Conservation (phyloP, 2,329 filamentous ascomycete genomes). For the Thielaviopsis cerberus region DNA sequence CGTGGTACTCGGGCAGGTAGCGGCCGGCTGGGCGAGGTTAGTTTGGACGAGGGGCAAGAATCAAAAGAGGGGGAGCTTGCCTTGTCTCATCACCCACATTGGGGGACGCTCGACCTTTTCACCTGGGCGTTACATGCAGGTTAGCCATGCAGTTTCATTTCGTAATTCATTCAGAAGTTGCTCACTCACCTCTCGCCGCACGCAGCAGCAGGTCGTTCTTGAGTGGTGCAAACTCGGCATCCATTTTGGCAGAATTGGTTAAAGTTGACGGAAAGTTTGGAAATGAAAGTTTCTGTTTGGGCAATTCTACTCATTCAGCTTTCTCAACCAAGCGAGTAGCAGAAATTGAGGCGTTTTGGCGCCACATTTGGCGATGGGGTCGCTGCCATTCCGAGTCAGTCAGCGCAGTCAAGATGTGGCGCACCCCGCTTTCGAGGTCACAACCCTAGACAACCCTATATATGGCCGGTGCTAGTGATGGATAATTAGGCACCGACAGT, state of each 20-base stretch:
- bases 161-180: background rate
- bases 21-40: constrained; percentile 49
- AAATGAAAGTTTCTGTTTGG: background rate
- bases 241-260: background rate
- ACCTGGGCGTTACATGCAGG: constrained; percentile 30
- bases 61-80: constrained; percentile 27
- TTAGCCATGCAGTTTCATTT: background rate
- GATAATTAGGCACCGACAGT: no score
- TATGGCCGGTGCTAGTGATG: no score
- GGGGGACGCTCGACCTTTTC: constrained; percentile 81
- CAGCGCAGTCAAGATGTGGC: background rate
- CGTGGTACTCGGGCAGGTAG: constrained; percentile 94
- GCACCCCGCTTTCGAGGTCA: background rate
- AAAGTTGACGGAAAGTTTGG: background rate
- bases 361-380: background rate
- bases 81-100: constrained; percentile 99
- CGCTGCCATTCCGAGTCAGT: background rate
- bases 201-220: constrained; percentile 86
- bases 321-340: background rate
- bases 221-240: constrained; percentile 48
- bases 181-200: constrained; percentile 59
- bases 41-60: background rate
- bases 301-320: background rate
- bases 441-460: no score
- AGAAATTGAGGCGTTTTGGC: background rate